These are phyloP conservation scores for Rhodamnia rubescens DNA, from an alignment of 345 rosid genomes.

Conservation along the genomic window DNA sequence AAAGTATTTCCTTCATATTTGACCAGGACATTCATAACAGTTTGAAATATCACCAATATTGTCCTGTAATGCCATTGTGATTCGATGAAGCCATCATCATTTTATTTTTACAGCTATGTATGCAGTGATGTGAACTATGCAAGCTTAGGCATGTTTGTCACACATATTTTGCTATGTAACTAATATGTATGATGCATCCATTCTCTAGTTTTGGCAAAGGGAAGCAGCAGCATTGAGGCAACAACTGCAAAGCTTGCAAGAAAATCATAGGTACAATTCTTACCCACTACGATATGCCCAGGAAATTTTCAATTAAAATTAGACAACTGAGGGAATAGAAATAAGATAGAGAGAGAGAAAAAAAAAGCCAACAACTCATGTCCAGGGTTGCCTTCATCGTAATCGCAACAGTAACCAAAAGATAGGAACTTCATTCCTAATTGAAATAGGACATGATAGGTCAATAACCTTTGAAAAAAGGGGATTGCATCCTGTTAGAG, in stretches of 20 bases:
- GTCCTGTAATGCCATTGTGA: neutral
- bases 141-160: neutral
- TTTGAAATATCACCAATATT: neutral
- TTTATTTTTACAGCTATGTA: neutral
- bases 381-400: neutral
- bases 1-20: neutral
- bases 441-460: neutral
- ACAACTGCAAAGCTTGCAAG: constrained; percentile 20
- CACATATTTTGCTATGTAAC: neutral
- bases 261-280: constrained; percentile 12
- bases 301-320: neutral
- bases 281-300: neutral
- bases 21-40: neutral
- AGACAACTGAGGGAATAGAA: neutral
- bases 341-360: neutral
- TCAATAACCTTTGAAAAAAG: neutral
- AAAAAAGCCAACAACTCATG: neutral
- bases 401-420: neutral
- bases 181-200: neutral
- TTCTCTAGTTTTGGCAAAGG: constrained; percentile 16
- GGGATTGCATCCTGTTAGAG: neutral
- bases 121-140: neutral
- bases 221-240: constrained; percentile 21
- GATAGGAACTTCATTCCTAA: neutral
- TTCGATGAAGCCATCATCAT: neutral